These are phyloP conservation scores for Phoenix roebelenii DNA, from an alignment of 176 grass and related monocot genomes.

Conservation along the genomic window DNA sequence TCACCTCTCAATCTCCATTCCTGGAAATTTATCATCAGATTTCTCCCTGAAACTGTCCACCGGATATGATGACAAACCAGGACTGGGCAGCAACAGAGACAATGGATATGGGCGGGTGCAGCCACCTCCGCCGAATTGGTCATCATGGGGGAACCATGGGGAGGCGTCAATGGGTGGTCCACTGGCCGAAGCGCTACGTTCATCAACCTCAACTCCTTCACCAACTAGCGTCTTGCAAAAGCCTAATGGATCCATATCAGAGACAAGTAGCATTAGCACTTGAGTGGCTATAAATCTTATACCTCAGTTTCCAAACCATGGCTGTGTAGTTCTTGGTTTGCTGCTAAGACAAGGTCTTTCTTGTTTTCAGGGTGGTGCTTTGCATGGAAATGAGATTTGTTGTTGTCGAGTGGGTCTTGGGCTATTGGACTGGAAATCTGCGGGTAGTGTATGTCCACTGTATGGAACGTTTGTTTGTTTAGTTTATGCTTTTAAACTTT, in stretches of 20 bases:
- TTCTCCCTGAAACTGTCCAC: constrained; percentile 20
- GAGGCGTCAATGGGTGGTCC: constrained; percentile 19
- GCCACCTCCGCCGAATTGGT: background rate
- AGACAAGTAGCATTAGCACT: constrained; percentile 13
- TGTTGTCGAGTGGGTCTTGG: no score
- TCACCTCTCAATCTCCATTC: constrained; percentile 6
- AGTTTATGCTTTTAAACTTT: no score
- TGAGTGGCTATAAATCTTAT: background rate
- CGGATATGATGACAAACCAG: background rate
- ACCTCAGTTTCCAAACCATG: no score
- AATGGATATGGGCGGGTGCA: background rate
- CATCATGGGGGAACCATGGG: background rate
- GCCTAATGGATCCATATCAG: constrained; percentile 8
- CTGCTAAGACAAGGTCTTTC: no score
- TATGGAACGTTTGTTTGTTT: no score
- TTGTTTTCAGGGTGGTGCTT: no score
- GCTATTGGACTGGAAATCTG: no score
- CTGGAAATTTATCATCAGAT: constrained; percentile 2
- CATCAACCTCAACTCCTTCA: background rate
- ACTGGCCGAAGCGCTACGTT: constrained; percentile 20
- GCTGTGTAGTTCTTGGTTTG: no score
- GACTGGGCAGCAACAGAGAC: background rate
- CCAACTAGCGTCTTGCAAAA: constrained; percentile 14
- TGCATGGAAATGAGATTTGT: no score
- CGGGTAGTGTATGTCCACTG: no score